A percentile compares a stretch with the other conserved stretches of the same genome.
These are phyloP conservation scores for Henningerozyma blattae DNA, from an alignment of 805 yeast genomes.

Conservation along the genomic window DNA sequence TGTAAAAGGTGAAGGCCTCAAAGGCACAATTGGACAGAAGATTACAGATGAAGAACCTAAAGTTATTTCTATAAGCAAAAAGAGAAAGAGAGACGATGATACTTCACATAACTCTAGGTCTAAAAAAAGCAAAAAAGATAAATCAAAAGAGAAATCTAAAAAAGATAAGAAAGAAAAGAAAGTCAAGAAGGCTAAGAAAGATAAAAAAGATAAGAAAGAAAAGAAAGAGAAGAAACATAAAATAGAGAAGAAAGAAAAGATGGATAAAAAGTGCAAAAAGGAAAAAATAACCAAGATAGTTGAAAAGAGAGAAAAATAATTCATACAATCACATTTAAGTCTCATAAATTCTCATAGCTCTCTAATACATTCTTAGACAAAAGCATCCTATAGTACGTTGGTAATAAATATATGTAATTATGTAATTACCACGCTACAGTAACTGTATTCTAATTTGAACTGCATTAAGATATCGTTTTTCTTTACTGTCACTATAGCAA, in stretches of 20 bases:
- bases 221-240: constrained; percentile 13
- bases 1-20: constrained; percentile 74
- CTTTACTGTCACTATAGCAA: too few species aligned
- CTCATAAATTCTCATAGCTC: too few species aligned
- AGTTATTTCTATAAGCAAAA: constrained; percentile 3
- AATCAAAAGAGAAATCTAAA: constrained; percentile 3
- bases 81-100: constrained; percentile 8
- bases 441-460: too few species aligned
- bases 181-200: constrained; percentile 4
- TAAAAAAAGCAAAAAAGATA: constrained; percentile 10
- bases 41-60: constrained; percentile 2
- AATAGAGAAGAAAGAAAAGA: constrained; percentile 13
- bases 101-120: constrained; percentile 1
- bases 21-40: constrained; percentile 52
- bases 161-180: constrained; percentile 3
- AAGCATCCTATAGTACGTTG: too few species aligned
- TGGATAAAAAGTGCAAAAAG: constrained; percentile 16
- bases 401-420: too few species aligned
- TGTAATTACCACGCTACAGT: too few species aligned
- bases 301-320: constrained; percentile 11
- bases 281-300: constrained; percentile 14
- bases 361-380: too few species aligned
- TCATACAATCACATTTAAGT: too few species aligned
- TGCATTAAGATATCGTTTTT: too few species aligned
- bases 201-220: constrained; percentile 5